phyloP scores from a whole-genome alignment of 257 asterid species.

The Knoxia roxburghii region DNA sequence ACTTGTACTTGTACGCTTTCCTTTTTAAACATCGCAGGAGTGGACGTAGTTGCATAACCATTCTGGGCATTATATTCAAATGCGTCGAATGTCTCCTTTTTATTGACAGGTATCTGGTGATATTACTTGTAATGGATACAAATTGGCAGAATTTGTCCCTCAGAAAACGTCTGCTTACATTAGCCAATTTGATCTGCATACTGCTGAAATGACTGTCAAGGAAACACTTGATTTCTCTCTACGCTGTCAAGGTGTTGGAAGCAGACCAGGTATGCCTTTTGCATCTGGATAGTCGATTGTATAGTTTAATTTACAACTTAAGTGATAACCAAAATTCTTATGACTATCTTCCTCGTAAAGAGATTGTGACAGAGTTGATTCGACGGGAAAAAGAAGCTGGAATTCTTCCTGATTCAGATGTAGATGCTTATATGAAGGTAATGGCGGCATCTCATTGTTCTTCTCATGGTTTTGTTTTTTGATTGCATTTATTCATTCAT shows the following conservation, averaged over 20 bases:
- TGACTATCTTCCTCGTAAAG: constrained; percentile 25
- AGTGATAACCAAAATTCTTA: constrained; percentile 1
- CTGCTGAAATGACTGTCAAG: constrained; percentile 69
- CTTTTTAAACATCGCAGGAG: not conserved
- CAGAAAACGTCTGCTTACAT: constrained; percentile 71
- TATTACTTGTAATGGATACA: constrained; percentile 53
- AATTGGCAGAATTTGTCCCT: constrained; percentile 51
- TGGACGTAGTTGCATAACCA: not conserved
- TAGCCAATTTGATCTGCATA: constrained; percentile 63
- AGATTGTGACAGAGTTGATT: constrained; percentile 49
- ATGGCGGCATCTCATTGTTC: too few relatives aligned
- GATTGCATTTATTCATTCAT: too few relatives aligned
- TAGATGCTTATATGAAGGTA: too few relatives aligned
- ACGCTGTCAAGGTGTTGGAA: constrained; percentile 62
- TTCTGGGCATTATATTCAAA: not conserved
- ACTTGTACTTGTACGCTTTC: not conserved
- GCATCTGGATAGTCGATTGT: not conserved
- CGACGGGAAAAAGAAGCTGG: constrained; percentile 61
- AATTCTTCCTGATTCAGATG: constrained; percentile 62
- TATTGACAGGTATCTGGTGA: constrained; percentile 54
- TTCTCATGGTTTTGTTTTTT: too few relatives aligned
- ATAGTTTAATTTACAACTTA: not conserved
- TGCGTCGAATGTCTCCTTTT: not conserved
- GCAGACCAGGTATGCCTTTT: constrained; percentile 46
- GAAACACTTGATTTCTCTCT: constrained; percentile 60